Evolutionary conservation across 306 rosid genomes (phyloP).

Genomic region (Aeschynomene evenia): DNA sequence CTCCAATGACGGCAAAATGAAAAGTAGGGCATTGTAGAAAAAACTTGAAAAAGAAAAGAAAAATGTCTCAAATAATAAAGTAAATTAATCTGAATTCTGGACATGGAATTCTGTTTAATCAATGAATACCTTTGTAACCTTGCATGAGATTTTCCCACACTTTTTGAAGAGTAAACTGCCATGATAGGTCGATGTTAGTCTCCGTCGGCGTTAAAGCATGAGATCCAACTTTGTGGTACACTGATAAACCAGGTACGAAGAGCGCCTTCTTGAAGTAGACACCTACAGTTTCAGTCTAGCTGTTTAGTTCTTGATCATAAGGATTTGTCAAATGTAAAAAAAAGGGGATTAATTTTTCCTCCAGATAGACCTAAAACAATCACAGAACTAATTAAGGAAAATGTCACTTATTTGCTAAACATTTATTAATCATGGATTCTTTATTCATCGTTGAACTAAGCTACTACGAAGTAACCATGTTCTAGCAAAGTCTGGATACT

Average conservation of each 20-base stretch:
- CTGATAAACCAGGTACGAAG: slow-evolving; percentile 80
- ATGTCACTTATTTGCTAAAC: not conserved
- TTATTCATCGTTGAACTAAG: not conserved
- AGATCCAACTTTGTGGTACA: slow-evolving; percentile 77
- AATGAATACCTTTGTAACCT: slow-evolving; percentile 58
- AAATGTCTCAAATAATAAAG: not conserved
- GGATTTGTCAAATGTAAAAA: not conserved
- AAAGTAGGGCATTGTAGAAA: not conserved
- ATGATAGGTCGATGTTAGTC: slow-evolving; percentile 72
- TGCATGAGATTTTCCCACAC: slow-evolving; percentile 80
- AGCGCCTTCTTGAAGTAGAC: slow-evolving; percentile 85
- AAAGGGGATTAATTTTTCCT: not conserved
- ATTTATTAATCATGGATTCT: not conserved
- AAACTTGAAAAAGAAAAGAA: not conserved
- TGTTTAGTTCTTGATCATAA: slow-evolving; percentile 19
- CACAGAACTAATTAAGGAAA: slow-evolving; percentile 5
- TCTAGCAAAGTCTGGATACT: slow-evolving; percentile 22
- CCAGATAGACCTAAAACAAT: not conserved
- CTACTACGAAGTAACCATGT: not conserved
- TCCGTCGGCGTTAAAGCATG: slow-evolving; percentile 52
- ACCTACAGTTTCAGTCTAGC: slow-evolving; percentile 48
- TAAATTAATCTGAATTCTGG: not conserved
- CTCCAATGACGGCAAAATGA: too few relatives aligned
- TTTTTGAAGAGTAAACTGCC: slow-evolving; percentile 82
- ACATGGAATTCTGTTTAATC: slow-evolving; percentile 3